Evolutionary conservation across 768 basidiomycete genomes (phyloP), one percentile per base, ranked within the genome.

Genomic region (Lactarius hatsudake): DNA sequence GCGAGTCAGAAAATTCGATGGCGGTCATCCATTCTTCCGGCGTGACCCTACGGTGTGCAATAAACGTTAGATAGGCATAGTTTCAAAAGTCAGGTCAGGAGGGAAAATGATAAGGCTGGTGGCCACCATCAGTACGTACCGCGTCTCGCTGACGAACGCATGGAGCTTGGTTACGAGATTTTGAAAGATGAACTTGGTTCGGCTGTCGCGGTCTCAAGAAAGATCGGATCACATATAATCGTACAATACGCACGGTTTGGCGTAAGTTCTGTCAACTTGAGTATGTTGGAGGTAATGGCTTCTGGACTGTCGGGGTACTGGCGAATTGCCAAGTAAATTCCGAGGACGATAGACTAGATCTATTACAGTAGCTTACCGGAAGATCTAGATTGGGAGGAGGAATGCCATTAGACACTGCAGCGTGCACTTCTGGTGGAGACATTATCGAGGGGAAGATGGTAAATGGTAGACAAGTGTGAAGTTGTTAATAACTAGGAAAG

Each of bases 21-120:
- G 90, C 81, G 20, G 82, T 75, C 88, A 88, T 88, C 93, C 93
- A 95, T 79, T 95, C 93, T 2, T 93, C 89, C 1, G 86, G 89
- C 20, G 92, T 91, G 61, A 94, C 76, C 65, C 83, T 84, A 51
- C 17, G 8, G 17, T 0, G 51, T 10, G 8, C 6, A 56, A 69
- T 20, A 59, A 38, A 13, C 3, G 17, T 8, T 7, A n/a, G 43
- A n/a, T n/a, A 20, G 58, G 43, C 4, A n/a, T 57, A 7, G 32
- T 54, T 32, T 23, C 7, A 1, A 63, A 51, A n/a, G n/a, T n/a
- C n/a, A n/a, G n/a, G n/a, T 23, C 23, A 59, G 36, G 18, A 45
- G 13, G 40, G 10, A 32, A 32, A 4, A 4, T 32, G 32, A 7
- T 7, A 26, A 15, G 48, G 23, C 48, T 51, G 10, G 23, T 51